These are phyloP conservation scores for Auricularia heimuer DNA, from an alignment of 768 basidiomycete genomes.

Conservation along the genomic window DNA sequence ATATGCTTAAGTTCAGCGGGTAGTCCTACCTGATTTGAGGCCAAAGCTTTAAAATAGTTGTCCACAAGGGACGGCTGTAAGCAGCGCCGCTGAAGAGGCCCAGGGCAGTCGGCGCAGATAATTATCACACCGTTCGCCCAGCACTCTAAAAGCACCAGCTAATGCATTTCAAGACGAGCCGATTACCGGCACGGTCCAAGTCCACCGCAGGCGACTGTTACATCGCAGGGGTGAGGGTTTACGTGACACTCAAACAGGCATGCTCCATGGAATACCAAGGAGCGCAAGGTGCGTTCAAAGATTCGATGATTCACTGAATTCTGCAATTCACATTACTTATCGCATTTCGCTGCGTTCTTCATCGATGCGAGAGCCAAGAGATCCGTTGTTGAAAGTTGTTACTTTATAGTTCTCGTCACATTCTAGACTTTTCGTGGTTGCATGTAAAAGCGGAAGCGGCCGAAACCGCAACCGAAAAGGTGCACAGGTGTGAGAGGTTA, in stretches of 20 bases:
- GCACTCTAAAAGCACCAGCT: conserved; percentile 25
- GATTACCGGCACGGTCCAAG: conserved; percentile 16
- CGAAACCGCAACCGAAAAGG: conserved; percentile 14
- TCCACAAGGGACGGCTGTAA: conserved; percentile 15
- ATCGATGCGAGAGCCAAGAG: conserved; percentile 73
- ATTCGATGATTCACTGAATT: conserved; percentile 77
- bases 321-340: conserved; percentile 80
- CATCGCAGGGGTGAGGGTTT: conserved; percentile 34
- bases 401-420: conserved; percentile 15
- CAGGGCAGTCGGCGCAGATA: conserved; percentile 32
- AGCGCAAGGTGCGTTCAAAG: conserved; percentile 76
- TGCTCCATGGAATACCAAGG: conserved; percentile 66
- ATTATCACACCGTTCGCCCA: conserved; percentile 46
- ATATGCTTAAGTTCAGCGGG: conserved; percentile 85
- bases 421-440: not conserved
- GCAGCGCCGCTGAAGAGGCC: conserved; percentile 20
- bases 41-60: conserved; percentile 28
- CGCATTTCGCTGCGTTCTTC: conserved; percentile 59
- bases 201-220: conserved; percentile 8
- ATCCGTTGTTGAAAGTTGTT: conserved; percentile 51
- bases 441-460: conserved; percentile 18
- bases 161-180: conserved; percentile 41
- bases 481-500: conserved; percentile 42
- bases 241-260: conserved; percentile 69
- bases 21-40: conserved; percentile 78